Base-by-base conservation (phyloP, 176 grass and related monocot species). In the Hsuehochloa calcarea region DNA sequence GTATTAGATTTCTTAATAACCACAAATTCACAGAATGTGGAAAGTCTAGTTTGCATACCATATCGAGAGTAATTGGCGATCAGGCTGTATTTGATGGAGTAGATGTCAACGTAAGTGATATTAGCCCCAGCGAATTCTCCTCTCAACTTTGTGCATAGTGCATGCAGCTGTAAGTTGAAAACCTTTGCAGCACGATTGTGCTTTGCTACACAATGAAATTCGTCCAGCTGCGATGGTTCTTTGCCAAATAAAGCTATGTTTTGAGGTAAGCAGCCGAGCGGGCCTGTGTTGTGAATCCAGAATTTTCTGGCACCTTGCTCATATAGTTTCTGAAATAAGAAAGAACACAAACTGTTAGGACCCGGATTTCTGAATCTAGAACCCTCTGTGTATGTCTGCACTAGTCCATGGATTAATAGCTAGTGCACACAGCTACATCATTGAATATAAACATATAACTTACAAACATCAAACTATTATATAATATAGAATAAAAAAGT, bases 281-380 rank as follows among this genome's bases (percentile, higher is more conserved):
- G 96, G 64, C 93, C 93, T 41, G 93, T 99, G 75, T 99, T 99
- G 78, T 99, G 96, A 89, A 99, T 99, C 96, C 96, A 99, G 90
- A 99, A 99, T 74, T 92, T 96, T 81, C 96, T 92, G 26, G 93
- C 96, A 92, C 96, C 96, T 90, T 94, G 84, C 35, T 92, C 86
- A 63, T 99, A 93, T 70, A 99, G 68, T 70, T 90, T 91, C 96
- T 99, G 91, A 69, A 90, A 85, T 46, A 82, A 77, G 20, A 82
- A 60, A 45, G 72, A 67, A 77, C 4, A 64, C 1, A 22, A 2
- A 25, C 7, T 29, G 29, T 29, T 1, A 1, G 29, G 1, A 29
- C 29, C 29, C 29, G 29, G 29, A 29, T 29, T 29, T 29, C 29
- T 1, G 29, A 29, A 29, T 29, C n/a, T n/a, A n/a, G n/a, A n/a